These are phyloP conservation scores for Colletotrichum costaricense DNA, from an alignment of 2,329 filamentous ascomycete genomes.

Conservation along the genomic window DNA sequence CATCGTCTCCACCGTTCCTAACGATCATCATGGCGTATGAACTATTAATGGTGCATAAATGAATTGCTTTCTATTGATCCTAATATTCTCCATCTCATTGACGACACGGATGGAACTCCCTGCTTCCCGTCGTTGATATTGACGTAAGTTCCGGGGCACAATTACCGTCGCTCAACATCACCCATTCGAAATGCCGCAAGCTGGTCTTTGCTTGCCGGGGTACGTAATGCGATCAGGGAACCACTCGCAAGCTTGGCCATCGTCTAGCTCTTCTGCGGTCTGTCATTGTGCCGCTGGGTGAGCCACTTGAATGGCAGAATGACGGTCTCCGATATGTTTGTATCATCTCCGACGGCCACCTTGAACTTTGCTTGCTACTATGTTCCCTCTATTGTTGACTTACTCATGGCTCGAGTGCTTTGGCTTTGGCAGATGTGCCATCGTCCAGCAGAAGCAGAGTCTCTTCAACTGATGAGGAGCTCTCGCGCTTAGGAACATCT, in stretches of 20 bases:
- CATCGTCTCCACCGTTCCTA: neutral
- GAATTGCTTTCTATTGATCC: neutral
- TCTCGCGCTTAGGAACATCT: neutral
- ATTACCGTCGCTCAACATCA: neutral
- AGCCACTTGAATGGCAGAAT: neutral
- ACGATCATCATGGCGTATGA: constrained; percentile 2
- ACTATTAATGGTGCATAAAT: neutral
- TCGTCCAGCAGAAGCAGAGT: neutral
- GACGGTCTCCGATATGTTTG: neutral
- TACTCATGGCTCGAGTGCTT: neutral
- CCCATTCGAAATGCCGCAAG: neutral
- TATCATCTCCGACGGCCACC: neutral
- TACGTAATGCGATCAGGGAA: neutral
- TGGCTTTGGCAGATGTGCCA: neutral
- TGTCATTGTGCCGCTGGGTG: neutral
- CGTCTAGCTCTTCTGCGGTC: neutral
- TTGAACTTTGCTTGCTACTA: neutral
- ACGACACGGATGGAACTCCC: neutral
- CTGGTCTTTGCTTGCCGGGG: neutral
- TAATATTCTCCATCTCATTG: neutral
- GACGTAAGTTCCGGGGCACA: neutral
- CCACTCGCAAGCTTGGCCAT: neutral
- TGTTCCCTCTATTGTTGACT: neutral
- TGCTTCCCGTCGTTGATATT: neutral
- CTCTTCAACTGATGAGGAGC: neutral